These are phyloP conservation scores for Castanea mollissima DNA, from an alignment of 306 rosid species.

Conservation along the genomic window DNA sequence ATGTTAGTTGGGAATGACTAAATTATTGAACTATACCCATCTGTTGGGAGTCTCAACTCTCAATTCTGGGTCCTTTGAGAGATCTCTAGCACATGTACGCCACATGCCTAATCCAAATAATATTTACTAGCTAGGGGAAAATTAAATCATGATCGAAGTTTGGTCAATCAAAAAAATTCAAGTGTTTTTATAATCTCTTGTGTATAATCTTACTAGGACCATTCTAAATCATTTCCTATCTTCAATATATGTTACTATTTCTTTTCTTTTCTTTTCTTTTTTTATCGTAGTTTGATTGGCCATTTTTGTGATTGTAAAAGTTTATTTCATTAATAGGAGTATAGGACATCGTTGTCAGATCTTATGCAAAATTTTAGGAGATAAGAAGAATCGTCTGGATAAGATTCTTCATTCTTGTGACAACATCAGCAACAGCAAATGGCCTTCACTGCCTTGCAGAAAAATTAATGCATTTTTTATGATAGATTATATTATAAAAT, in stretches of 20 bases:
- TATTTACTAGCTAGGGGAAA: constrained; percentile 15
- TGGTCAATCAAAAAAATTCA: constrained; percentile 34
- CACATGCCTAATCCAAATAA: constrained; percentile 39
- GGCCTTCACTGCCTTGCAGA: too few relatives aligned
- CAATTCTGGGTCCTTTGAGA: background rate
- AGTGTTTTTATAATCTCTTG: constrained; percentile 3
- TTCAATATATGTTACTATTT: background rate
- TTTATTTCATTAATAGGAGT: too few relatives aligned
- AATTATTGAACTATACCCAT: background rate
- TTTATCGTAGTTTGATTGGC: too few relatives aligned
- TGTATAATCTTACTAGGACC: constrained; percentile 27
- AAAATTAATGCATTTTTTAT: too few relatives aligned
- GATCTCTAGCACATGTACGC: constrained; percentile 51
- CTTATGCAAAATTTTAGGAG: too few relatives aligned
- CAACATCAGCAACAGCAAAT: too few relatives aligned
- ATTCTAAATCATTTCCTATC: constrained; percentile 20
- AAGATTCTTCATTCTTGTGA: too few relatives aligned
- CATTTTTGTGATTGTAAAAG: too few relatives aligned
- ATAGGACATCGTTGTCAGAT: too few relatives aligned
- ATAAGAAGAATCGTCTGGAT: too few relatives aligned
- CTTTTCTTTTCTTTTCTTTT: too few relatives aligned
- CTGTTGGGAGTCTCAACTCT: background rate
- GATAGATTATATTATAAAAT: too few relatives aligned
- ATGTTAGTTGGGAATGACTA: background rate
- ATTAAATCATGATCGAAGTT: constrained; percentile 28